Percentiles rank a stretch among this genome's conserved stretches.
phyloP scores from a whole-genome alignment of 176 grass and related monocot species.

The Lolium multiflorum region DNA sequence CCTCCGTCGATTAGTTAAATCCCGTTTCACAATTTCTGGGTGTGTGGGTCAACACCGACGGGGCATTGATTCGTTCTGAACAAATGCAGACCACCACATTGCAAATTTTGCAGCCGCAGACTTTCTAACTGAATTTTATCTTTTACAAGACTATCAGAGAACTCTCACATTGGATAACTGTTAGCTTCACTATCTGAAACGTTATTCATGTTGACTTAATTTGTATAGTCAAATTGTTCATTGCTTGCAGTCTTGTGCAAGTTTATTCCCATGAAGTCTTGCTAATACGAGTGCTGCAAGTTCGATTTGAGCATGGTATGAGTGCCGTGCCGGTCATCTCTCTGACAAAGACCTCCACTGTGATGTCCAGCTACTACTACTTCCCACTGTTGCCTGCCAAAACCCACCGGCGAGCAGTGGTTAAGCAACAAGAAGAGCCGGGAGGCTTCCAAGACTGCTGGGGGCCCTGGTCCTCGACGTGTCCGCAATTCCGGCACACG shows the following conservation, averaged over 20 bases:
- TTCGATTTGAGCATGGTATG: slow-evolving; percentile 26
- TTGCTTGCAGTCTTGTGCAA: neutral
- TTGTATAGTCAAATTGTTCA: neutral
- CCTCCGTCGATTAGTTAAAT: too few species aligned
- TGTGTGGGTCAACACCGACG: too few species aligned
- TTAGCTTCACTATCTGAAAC: neutral
- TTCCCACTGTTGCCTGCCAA: too few species aligned
- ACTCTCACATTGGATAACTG: slow-evolving; percentile 6
- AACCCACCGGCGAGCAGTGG: too few species aligned
- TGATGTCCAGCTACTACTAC: neutral
- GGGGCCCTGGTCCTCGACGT: too few species aligned
- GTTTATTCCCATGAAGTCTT: neutral
- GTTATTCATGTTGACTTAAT: neutral
- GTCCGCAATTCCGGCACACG: too few species aligned
- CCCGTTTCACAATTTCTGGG: too few species aligned
- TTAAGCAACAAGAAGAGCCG: too few species aligned
- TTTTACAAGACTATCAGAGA: slow-evolving; percentile 1
- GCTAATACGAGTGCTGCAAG: neutral
- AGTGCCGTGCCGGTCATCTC: slow-evolving; percentile 3
- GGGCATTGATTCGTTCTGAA: slow-evolving; percentile 26
- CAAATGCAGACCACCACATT: slow-evolving; percentile 20
- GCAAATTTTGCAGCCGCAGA: slow-evolving; percentile 21
- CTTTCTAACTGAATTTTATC: neutral
- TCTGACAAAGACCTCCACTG: slow-evolving; percentile 17
- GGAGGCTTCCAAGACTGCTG: too few species aligned